Percentiles rank a stretch among this genome's conserved stretches.
phyloP scores from a whole-genome alignment of 805 yeast species.

The Wickerhamomyces ciferrii region DNA sequence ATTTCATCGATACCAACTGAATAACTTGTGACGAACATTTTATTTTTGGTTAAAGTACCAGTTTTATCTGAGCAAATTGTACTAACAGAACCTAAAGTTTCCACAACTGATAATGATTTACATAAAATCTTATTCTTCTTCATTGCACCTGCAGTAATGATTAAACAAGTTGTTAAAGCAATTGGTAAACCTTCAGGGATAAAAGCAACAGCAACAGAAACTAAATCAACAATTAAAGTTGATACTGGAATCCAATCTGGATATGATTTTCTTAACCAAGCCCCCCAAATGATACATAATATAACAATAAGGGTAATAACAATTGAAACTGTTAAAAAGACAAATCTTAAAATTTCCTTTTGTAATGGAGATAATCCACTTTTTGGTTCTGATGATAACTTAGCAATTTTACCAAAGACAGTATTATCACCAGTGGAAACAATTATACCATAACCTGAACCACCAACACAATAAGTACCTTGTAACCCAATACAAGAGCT shows the following conservation, averaged over 20 bases:
- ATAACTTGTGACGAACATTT: conserved; percentile 34
- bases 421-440: conserved; percentile 39
- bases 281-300: conserved; percentile 35
- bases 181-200: conserved; percentile 48
- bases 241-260: conserved; percentile 38
- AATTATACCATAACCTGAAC: conserved; percentile 38
- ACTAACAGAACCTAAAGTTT: conserved; percentile 53
- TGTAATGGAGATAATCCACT: conserved; percentile 37
- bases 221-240: conserved; percentile 35
- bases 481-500: conserved; percentile 38
- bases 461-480: conserved; percentile 39
- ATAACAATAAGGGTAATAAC: conserved; percentile 26
- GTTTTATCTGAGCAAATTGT: conserved; percentile 39
- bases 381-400: conserved; percentile 33
- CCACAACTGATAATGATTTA: conserved; percentile 42
- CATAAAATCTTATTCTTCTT: conserved; percentile 37
- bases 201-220: conserved; percentile 42
- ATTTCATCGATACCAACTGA: conserved; percentile 6
- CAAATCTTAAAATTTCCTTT: conserved; percentile 33
- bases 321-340: conserved; percentile 21
- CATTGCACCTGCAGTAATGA: conserved; percentile 44
- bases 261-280: conserved; percentile 32
- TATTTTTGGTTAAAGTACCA: conserved; percentile 45
- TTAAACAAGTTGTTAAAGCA: conserved; percentile 44
- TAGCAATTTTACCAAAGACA: conserved; percentile 41